Conservation (phyloP, 768 basidiomycete genomes). For the Fibroporia radiculosa region DNA sequence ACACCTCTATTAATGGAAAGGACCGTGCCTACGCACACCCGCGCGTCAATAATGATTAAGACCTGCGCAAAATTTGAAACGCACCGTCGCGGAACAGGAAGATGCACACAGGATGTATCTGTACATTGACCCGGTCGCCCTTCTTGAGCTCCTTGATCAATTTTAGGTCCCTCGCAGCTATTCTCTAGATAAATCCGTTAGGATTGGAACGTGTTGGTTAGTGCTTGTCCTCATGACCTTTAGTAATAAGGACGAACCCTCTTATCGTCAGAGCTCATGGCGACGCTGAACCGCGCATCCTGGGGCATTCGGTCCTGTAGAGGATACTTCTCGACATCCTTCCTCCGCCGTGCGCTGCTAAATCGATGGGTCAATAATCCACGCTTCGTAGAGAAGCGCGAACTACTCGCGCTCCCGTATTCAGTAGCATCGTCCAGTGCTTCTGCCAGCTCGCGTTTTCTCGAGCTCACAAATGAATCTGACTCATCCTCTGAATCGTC, state of each 20-base stretch:
- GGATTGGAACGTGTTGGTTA: constrained; percentile 1
- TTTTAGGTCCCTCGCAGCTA: constrained; percentile 19
- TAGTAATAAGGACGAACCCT: constrained; percentile 3
- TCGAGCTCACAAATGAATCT: constrained; percentile 25
- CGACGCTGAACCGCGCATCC: constrained; percentile 4
- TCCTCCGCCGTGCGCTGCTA: background rate
- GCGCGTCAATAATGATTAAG: background rate
- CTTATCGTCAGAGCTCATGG: background rate
- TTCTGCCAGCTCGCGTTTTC: constrained; percentile 14
- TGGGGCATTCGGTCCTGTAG: background rate
- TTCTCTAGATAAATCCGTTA: constrained; percentile 3
- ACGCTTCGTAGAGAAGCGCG: constrained; percentile 19
- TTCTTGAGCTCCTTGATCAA: constrained; percentile 34
- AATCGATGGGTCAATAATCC: constrained; percentile 9
- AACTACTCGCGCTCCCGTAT: constrained; percentile 18
- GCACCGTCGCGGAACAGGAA: constrained; percentile 61
- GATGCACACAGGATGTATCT: constrained; percentile 56
- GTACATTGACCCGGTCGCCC: constrained; percentile 52
- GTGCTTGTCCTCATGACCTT: background rate
- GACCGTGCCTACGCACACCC: constrained; percentile 42
- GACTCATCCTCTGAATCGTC: constrained; percentile 16
- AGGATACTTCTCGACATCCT: constrained; percentile 11
- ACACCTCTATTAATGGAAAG: constrained; percentile 41
- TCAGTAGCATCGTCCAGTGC: constrained; percentile 24
- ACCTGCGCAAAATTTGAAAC: constrained; percentile 6